phyloP scores from a whole-genome alignment of 2,329 filamentous ascomycete genomes.

The Colletotrichum sp. region DNA sequence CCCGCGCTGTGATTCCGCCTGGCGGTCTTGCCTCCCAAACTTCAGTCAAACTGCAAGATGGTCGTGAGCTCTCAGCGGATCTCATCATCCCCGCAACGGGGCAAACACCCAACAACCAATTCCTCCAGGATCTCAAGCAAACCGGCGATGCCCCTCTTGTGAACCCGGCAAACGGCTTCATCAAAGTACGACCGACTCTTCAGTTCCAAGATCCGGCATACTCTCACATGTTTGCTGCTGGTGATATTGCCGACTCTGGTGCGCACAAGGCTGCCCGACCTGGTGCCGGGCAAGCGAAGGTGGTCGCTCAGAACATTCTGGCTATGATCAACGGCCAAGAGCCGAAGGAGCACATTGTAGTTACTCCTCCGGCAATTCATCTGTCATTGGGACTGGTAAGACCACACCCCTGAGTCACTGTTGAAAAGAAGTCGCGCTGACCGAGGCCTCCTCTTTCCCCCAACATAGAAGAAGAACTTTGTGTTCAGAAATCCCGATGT shows the following conservation, averaged over 20 bases:
- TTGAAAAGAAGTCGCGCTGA: background rate
- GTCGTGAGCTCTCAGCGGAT: background rate
- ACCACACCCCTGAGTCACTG: accelerated
- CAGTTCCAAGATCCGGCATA: conserved; percentile 37
- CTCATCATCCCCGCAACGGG: background rate
- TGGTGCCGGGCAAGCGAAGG: conserved; percentile 45
- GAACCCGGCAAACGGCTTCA: conserved; percentile 20
- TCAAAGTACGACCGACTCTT: conserved; percentile 48
- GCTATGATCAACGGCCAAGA: conserved; percentile 36
- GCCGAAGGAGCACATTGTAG: background rate
- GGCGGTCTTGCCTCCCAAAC: background rate
- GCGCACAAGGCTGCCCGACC: conserved; percentile 47
- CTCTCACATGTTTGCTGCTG: conserved; percentile 51
- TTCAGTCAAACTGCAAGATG: background rate
- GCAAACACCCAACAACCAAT: background rate
- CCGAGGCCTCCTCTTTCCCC: background rate
- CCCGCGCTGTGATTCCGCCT: background rate
- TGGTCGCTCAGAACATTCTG: conserved; percentile 51
- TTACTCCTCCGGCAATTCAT: background rate
- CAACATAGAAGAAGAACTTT: background rate
- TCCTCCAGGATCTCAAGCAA: background rate
- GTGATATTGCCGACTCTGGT: conserved; percentile 55
- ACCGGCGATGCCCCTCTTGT: background rate
- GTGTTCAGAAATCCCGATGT: background rate
- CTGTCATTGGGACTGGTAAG: conserved; percentile 7